These are phyloP conservation scores for Bisporella sp. DNA, from an alignment of 2,329 filamentous ascomycete genomes.

Conservation along the genomic window DNA sequence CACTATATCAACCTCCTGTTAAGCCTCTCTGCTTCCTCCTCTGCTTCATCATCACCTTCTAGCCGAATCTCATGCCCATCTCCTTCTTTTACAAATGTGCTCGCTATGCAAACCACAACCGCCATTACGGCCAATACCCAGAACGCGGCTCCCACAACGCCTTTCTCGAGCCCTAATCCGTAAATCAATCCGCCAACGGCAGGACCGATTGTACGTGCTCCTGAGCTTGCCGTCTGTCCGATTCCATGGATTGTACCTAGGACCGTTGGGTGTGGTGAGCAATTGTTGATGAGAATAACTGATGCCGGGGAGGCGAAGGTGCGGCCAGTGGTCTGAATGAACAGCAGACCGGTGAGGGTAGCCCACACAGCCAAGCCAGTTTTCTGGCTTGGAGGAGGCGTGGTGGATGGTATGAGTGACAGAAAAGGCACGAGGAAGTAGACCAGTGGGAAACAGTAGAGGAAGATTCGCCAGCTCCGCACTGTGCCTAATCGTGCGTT, in stretches of 20 bases:
- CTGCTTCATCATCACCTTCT: conserved; percentile 47
- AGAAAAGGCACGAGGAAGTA: conserved; percentile 68
- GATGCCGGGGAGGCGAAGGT: conserved; percentile 53
- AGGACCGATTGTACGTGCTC: conserved; percentile 48
- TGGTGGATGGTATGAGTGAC: conserved; percentile 50
- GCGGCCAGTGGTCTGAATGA: conserved; percentile 49
- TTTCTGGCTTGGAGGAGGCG: conserved; percentile 14
- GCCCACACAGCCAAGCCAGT: conserved; percentile 47
- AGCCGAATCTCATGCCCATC: conserved; percentile 57
- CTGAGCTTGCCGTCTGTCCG: conserved; percentile 47
- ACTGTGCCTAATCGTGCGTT: conserved; percentile 63
- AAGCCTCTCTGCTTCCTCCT: conserved; percentile 5
- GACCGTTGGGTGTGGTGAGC: conserved; percentile 46
- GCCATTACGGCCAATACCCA: conserved; percentile 44
- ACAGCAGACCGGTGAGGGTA: conserved; percentile 44
- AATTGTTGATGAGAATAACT: conserved; percentile 55
- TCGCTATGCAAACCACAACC: conserved; percentile 41
- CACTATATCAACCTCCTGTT: background rate
- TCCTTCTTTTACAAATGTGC: conserved; percentile 47
- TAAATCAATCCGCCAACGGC: conserved; percentile 54
- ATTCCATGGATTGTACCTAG: conserved; percentile 53
- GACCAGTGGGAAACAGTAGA: conserved; percentile 63
- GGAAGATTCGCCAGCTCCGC: conserved; percentile 58
- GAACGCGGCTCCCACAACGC: conserved; percentile 41
- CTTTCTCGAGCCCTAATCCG: conserved; percentile 48